Evolutionary conservation across 441 rosid species (phyloP).

Genomic region (Gossypium aridum): DNA sequence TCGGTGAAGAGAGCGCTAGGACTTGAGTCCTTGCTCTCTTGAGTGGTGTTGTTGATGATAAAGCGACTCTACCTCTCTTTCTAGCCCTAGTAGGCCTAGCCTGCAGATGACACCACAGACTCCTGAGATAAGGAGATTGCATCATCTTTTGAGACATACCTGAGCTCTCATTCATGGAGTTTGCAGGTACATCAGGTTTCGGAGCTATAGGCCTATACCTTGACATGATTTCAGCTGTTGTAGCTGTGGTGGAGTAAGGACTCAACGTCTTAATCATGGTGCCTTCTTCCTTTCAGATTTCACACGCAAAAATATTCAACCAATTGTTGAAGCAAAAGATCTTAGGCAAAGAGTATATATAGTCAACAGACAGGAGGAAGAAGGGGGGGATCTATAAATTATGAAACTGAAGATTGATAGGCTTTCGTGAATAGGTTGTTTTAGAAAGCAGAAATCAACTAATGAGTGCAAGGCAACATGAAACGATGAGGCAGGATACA

Average conservation of each 20-base stretch:
- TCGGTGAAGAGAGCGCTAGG: constrained; percentile 25
- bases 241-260: constrained; percentile 55
- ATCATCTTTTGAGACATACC: constrained; percentile 53
- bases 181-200: constrained; percentile 44
- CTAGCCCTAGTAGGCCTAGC: constrained; percentile 80
- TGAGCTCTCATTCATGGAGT: constrained; percentile 28
- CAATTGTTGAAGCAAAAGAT: background rate
- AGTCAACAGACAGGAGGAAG: background rate
- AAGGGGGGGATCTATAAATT: background rate
- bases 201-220: constrained; percentile 92
- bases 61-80: constrained; percentile 64
- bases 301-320: background rate
- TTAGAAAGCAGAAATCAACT: constrained; percentile 23
- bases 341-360: background rate
- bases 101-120: constrained; percentile 77
- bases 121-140: constrained; percentile 72
- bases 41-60: constrained; percentile 42
- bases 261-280: constrained; percentile 70
- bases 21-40: constrained; percentile 42
- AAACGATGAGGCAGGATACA: constrained; percentile 25
- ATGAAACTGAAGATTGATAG: background rate
- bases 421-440: background rate
- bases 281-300: background rate
- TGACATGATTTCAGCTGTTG: constrained; percentile 91
- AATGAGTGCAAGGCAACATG: constrained; percentile 59